These are phyloP conservation scores for Vitis hybrid DNA, from an alignment of 177 flowering plant species.

Conservation along the genomic window DNA sequence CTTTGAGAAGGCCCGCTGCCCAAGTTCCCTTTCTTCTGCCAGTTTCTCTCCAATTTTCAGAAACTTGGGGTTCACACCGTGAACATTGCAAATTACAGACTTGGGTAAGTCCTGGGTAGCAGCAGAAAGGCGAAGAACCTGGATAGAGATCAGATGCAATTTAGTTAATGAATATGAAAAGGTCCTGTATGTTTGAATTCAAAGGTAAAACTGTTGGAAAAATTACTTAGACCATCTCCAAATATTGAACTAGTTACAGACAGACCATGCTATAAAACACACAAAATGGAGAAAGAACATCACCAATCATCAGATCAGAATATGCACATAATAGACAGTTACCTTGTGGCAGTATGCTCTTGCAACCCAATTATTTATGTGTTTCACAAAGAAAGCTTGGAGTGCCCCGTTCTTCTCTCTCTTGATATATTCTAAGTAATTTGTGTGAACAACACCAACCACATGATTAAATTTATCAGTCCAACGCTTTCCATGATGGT, in stretches of 20 bases:
- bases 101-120: conserved; percentile 94
- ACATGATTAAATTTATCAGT: conserved; percentile 99
- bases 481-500: conserved; percentile 98
- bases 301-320: neutral
- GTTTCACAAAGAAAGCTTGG: conserved; percentile 96
- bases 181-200: no score
- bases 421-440: conserved; percentile 95
- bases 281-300: no score
- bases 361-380: conserved; percentile 87
- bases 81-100: conserved; percentile 92
- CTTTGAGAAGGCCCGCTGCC: conserved; percentile 79
- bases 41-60: conserved; percentile 80
- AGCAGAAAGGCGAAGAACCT: conserved; percentile 98
- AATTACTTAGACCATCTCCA: no score
- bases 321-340: conserved; percentile 3
- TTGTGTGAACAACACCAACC: conserved; percentile 96
- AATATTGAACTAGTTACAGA: no score
- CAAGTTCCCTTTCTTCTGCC: conserved; percentile 75
- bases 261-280: no score
- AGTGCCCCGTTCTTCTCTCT: conserved; percentile 96
- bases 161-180: no score
- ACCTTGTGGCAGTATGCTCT: conserved; percentile 98
- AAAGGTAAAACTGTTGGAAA: no score
- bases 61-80: conserved; percentile 97
- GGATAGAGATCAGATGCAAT: conserved; percentile 10